These are phyloP conservation scores for Hysterium pulicare DNA, from an alignment of 2,329 filamentous ascomycete species.

Conservation along the genomic window DNA sequence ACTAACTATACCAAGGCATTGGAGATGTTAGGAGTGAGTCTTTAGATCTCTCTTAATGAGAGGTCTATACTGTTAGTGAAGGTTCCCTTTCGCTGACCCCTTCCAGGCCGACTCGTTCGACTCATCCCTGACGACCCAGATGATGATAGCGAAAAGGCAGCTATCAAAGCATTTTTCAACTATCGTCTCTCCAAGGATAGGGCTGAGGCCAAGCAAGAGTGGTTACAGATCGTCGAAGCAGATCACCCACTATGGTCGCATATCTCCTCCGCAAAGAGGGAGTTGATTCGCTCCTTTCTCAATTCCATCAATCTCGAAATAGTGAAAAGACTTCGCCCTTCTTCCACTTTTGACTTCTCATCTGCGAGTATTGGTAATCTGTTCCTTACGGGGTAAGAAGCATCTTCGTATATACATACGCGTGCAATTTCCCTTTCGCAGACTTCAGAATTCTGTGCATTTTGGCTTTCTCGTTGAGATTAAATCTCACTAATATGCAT, in stretches of 20 bases:
- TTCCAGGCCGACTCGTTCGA: constrained; percentile 75
- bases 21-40: constrained; percentile 70
- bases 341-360: constrained; percentile 48
- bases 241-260: constrained; percentile 69
- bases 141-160: constrained; percentile 54
- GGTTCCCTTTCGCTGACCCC: constrained; percentile 6
- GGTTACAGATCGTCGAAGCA: constrained; percentile 85
- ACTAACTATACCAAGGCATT: constrained; percentile 44
- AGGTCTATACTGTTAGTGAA: not conserved
- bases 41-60: not conserved
- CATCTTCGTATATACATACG: too few relatives aligned
- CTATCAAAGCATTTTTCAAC: constrained; percentile 83
- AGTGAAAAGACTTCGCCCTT: constrained; percentile 46
- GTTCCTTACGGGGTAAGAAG: constrained; percentile 48
- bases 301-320: constrained; percentile 51
- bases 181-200: constrained; percentile 69
- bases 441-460: constrained; percentile 43
- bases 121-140: constrained; percentile 68
- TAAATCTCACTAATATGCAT: too few relatives aligned
- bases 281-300: constrained; percentile 50
- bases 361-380: constrained; percentile 51
- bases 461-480: too few relatives aligned
- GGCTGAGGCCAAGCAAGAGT: constrained; percentile 66
- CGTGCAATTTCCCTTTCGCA: constrained; percentile 53
- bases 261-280: constrained; percentile 49